Conservation (phyloP, 495 filamentous ascomycete genomes). For the Copromyces sp. region DNA sequence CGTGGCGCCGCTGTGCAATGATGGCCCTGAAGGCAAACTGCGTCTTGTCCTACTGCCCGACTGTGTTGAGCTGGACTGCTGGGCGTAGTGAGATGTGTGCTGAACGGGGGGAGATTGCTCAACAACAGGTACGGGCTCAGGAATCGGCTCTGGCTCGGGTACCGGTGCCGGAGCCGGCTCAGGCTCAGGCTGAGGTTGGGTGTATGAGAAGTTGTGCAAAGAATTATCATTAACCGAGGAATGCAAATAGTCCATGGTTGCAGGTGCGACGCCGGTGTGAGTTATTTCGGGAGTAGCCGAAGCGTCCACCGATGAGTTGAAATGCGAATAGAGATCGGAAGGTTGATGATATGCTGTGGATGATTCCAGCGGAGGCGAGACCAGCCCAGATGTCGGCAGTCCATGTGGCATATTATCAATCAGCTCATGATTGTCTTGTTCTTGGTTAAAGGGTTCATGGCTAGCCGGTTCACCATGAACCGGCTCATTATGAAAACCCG, state of each 20-base stretch:
- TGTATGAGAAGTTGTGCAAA: conserved; percentile 5
- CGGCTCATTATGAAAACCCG: conserved; percentile 14
- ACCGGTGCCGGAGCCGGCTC: background rate
- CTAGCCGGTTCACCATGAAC: background rate
- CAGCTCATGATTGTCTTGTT: background rate
- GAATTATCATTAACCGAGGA: conserved; percentile 1
- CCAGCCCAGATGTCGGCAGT: conserved; percentile 3
- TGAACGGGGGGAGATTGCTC: background rate
- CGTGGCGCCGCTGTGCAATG: background rate
- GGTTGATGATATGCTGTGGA: conserved; percentile 6
- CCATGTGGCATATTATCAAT: background rate
- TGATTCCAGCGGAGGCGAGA: conserved; percentile 7
- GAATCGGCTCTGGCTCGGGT: background rate
- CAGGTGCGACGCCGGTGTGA: conserved; percentile 1
- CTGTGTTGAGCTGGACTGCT: background rate
- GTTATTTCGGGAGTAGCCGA: background rate
- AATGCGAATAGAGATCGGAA: conserved; percentile 12
- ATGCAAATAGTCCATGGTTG: conserved; percentile 5
- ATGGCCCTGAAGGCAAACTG: conserved; percentile 1
- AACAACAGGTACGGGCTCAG: background rate
- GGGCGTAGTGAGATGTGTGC: background rate
- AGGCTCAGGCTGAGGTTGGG: background rate
- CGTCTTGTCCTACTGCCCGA: conserved; percentile 2
- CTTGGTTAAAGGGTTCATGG: background rate
- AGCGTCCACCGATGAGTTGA: conserved; percentile 6